Conservation (phyloP, 2,329 filamentous ascomycete species). For the Lasiodiplodia sp. region DNA sequence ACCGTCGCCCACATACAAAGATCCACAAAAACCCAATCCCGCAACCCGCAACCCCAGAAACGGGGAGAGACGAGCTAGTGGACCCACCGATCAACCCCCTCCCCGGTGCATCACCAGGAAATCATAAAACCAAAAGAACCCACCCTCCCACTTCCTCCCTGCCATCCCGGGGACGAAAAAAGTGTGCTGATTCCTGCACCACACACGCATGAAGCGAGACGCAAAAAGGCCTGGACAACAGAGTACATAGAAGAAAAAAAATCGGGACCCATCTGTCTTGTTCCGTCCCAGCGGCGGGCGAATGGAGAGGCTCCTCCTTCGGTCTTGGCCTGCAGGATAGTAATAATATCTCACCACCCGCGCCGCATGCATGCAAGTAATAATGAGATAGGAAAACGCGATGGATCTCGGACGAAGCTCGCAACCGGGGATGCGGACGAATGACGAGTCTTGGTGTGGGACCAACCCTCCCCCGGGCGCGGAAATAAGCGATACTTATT, state of each 20-base stretch:
- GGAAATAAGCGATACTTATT: background rate
- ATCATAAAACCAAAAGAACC: background rate
- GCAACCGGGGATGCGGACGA: background rate
- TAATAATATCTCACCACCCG: background rate
- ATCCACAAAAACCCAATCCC: background rate
- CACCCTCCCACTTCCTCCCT: background rate
- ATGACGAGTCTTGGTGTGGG: background rate
- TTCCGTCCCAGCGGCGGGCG: slow-evolving; percentile 7
- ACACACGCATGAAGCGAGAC: background rate
- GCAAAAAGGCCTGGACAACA: background rate
- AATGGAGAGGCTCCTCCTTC: background rate
- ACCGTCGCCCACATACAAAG: background rate
- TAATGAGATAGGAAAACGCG: background rate
- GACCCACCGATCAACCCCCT: background rate
- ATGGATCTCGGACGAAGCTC: background rate
- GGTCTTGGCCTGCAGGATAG: slow-evolving; percentile 12
- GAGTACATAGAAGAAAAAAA: background rate
- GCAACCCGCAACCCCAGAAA: background rate
- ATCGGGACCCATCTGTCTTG: background rate
- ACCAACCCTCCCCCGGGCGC: background rate
- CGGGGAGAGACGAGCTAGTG: background rate
- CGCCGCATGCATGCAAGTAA: slow-evolving; percentile 4
- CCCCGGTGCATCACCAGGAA: background rate
- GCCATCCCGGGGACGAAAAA: background rate
- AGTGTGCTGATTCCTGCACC: background rate